Percentiles rank a stretch among this genome's conserved stretches.
Conservation (phyloP, 2,329 filamentous ascomycete species). For the Pleurostoma richardsiae region DNA sequence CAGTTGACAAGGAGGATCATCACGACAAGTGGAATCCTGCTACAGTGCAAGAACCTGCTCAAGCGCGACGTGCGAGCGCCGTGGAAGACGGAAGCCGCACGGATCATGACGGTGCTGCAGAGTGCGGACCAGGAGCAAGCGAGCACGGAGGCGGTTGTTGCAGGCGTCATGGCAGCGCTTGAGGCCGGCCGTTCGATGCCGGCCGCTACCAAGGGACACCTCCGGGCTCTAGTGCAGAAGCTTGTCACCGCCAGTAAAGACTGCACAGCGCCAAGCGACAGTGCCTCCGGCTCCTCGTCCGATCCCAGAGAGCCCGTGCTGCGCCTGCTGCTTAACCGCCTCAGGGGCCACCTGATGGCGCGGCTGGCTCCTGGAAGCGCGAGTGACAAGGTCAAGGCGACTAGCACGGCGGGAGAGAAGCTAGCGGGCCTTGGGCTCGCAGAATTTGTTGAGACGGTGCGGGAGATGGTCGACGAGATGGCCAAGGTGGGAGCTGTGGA, state of each 20-base stretch:
- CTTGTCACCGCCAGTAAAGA: constrained; percentile 47
- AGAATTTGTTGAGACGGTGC: constrained; percentile 67
- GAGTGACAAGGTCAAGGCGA: constrained; percentile 65
- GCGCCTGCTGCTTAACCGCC: constrained; percentile 61
- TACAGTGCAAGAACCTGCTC: constrained; percentile 78
- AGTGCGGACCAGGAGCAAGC: constrained; percentile 30
- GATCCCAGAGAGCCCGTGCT: constrained; percentile 53
- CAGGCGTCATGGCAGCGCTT: constrained; percentile 58
- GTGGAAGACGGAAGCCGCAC: constrained; percentile 69
- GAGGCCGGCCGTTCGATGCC: constrained; percentile 62
- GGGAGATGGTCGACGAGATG: constrained; percentile 65
- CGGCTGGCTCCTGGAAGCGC: constrained; percentile 62
- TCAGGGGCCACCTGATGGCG: constrained; percentile 61
- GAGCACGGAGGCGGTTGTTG: constrained; percentile 47
- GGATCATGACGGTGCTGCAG: constrained; percentile 67
- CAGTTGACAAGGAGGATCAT: constrained; percentile 59
- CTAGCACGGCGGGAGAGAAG: constrained; percentile 64
- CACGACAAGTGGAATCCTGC: constrained; percentile 66
- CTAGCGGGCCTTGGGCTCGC: constrained; percentile 65
- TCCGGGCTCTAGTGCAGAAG: constrained; percentile 52
- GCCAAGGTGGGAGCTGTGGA: constrained; percentile 62
- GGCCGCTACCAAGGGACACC: constrained; percentile 52
- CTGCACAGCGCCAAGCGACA: neutral
- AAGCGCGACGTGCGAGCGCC: constrained; percentile 74
- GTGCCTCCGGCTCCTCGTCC: constrained; percentile 1